Percentiles rank a stretch among this genome's conserved stretches.
phyloP scores from a whole-genome alignment of 2,329 filamentous ascomycete genomes.

The Curvularia sp. region DNA sequence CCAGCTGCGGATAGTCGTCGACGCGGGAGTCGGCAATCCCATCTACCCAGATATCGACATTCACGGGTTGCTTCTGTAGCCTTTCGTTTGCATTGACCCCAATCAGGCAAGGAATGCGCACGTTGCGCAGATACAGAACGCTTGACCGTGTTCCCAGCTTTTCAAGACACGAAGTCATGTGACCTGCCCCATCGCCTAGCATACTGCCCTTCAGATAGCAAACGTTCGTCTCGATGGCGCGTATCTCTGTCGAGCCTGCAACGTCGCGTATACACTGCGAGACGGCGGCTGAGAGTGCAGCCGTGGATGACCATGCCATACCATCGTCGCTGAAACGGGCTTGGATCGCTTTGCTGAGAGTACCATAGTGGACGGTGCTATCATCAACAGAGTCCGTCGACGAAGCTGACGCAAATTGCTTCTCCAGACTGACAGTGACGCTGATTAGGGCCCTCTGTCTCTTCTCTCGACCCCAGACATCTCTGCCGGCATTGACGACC shows the following conservation, averaged over 20 bases:
- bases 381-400: conserved; percentile 65
- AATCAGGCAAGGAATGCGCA: conserved; percentile 71
- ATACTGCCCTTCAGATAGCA: conserved; percentile 72
- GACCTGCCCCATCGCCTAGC: conserved; percentile 65
- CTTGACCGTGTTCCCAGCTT: conserved; percentile 29
- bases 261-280: conserved; percentile 26
- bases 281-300: conserved; percentile 28
- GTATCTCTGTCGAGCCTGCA: conserved; percentile 38
- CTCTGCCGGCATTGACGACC: conserved; percentile 63
- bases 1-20: conserved; percentile 64
- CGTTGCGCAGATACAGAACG: conserved; percentile 60
- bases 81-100: conserved; percentile 78
- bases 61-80: conserved; percentile 67
- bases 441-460: conserved; percentile 69
- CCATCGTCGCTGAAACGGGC: conserved; percentile 50
- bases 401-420: conserved; percentile 65
- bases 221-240: conserved; percentile 61
- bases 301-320: conserved; percentile 34
- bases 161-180: conserved; percentile 49
- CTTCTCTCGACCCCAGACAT: conserved; percentile 72
- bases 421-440: conserved; percentile 63
- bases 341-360: conserved; percentile 70
- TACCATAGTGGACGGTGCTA: conserved; percentile 80
- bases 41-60: conserved; percentile 69
- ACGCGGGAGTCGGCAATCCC: conserved; percentile 49